Base-by-base conservation (phyloP, 352 stramenopile species). In the Globisporangium acanthophoron region DNA sequence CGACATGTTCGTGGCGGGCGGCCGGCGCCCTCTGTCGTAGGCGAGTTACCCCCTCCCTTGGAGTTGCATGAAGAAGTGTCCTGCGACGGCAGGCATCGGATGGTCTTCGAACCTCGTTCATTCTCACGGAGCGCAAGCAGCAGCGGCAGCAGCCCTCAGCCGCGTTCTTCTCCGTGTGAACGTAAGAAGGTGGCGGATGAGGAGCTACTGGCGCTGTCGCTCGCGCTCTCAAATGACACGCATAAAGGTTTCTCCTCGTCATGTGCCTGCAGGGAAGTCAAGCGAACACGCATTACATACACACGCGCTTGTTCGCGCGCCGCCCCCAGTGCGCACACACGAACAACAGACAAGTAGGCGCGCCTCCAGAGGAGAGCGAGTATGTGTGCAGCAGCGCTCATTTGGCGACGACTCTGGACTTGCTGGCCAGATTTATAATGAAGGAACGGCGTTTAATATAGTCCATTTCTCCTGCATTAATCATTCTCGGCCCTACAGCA, bases 1-100 rank as follows among this genome's bases (percentile, higher is more conserved):
- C n/a, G 83, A 90, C 43, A 91, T 80, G 43, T 93, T 93, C 43
- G 78, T 91, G 18, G 73, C 79, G 6, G 80, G 83, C 21, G 83
- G 68, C 3, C 71, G 76, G 5, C 78, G 74, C 33, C 76, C 80
- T 13, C 9, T 52, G 18, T 12, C 9, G 5, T 37, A 37, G 33
- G 9, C 9, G 33, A 37, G 6, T 9, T 7, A 37, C 33, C 33
- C 9, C 33, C 33, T 37, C 21, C 21, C 21, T 24, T 24, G 21
- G 21, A 24, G 21, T 24, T 24, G 21, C 21, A 24, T 24, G 21
- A 24, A 24, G 21, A 24, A 24, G 21, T 24, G 21, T 24, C 21
- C 21, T 24, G 21, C 21, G 21, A 24, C 21, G 21, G 21, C 21
- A 24, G 49, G 58, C 58, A 62, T 63, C 56, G 59, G 54, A 29